phyloP scores from a whole-genome alignment of 1,139 yeast species.

The Candida tetrigidarum region DNA sequence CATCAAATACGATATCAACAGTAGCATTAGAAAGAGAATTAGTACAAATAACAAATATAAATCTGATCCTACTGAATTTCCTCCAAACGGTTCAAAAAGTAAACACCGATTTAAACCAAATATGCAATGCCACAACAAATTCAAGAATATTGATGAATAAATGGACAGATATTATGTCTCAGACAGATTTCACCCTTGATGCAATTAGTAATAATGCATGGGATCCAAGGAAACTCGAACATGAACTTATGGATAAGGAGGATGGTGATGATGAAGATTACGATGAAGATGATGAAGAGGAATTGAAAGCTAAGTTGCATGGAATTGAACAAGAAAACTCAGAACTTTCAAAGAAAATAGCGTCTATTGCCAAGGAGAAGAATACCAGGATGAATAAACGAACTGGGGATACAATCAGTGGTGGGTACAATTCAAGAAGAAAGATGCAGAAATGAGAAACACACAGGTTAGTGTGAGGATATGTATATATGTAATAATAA shows the following conservation, averaged over 20 bases:
- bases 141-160: slow-evolving; percentile 45
- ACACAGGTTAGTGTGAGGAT: too few relatives aligned
- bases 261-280: slow-evolving; percentile 27
- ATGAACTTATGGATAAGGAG: neutral
- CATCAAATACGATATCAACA: slow-evolving; percentile 4
- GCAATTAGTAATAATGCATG: slow-evolving; percentile 37
- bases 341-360: slow-evolving; percentile 29
- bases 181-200: slow-evolving; percentile 47
- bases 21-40: slow-evolving; percentile 43
- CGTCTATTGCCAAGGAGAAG: slow-evolving; percentile 26
- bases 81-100: slow-evolving; percentile 33
- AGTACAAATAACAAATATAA: slow-evolving; percentile 36
- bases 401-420: slow-evolving; percentile 28
- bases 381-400: slow-evolving; percentile 23
- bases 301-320: slow-evolving; percentile 29
- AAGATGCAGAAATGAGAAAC: neutral
- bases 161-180: slow-evolving; percentile 52
- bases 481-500: too few relatives aligned
- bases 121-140: slow-evolving; percentile 36
- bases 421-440: neutral
- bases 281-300: slow-evolving; percentile 25
- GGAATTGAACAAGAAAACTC: slow-evolving; percentile 33
- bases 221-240: slow-evolving; percentile 29
- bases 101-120: slow-evolving; percentile 30
- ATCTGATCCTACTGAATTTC: slow-evolving; percentile 33